These are phyloP conservation scores for Salpingoeca rosetta DNA, from an alignment of 78 protist species.

Conservation along the genomic window DNA sequence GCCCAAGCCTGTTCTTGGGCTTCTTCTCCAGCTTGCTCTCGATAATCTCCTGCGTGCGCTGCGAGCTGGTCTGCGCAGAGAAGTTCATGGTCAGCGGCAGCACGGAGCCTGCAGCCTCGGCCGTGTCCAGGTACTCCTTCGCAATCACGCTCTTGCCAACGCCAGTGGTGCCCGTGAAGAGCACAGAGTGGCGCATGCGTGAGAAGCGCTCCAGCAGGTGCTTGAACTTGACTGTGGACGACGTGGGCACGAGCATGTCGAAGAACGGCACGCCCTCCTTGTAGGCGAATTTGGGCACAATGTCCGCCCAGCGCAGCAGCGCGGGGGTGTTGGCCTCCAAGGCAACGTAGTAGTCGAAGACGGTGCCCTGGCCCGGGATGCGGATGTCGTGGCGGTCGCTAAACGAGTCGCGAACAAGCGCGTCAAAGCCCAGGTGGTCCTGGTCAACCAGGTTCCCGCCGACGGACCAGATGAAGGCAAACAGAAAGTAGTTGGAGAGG, in stretches of 20 bases:
- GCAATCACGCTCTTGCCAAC: conserved; percentile 61
- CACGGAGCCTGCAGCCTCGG: conserved; percentile 16
- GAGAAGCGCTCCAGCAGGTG: background rate
- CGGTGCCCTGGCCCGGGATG: background rate
- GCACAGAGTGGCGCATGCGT: conserved; percentile 12
- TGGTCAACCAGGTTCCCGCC: conserved; percentile 27
- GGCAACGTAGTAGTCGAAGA: conserved; percentile 37
- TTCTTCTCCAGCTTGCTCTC: conserved; percentile 44
- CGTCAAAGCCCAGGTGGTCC: conserved; percentile 30
- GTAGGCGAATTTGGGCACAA: background rate
- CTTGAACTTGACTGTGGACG: conserved; percentile 14
- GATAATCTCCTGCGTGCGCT: conserved; percentile 33
- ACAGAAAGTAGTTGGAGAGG: background rate
- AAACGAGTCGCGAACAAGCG: conserved; percentile 17
- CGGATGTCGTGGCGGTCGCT: conserved; percentile 10
- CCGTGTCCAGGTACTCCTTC: conserved; percentile 5
- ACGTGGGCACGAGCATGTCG: conserved; percentile 40
- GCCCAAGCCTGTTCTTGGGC: conserved; percentile 37
- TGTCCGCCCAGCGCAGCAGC: conserved; percentile 46
- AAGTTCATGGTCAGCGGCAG: conserved; percentile 51
- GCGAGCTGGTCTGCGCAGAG: conserved; percentile 67
- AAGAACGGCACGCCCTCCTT: background rate
- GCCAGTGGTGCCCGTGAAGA: conserved; percentile 69
- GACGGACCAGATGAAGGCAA: background rate
- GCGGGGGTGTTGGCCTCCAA: background rate